Base-by-base conservation (phyloP, 2,329 filamentous ascomycete species). In the Seiridium unicorne region DNA sequence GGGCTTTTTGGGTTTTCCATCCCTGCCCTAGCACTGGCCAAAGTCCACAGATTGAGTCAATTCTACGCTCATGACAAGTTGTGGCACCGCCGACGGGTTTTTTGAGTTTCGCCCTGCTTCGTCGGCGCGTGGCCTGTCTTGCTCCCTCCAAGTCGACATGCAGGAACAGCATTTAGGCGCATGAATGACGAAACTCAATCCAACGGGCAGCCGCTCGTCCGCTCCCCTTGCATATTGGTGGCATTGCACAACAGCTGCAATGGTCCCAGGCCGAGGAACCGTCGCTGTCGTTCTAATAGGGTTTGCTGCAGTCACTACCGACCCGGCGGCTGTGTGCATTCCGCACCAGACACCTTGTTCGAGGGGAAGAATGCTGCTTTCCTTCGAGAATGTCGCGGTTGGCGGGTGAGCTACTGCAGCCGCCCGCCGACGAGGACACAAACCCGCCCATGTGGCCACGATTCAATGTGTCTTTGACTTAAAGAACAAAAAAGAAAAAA, bases 301-400 rank as follows among this genome's bases (percentile, higher is more conserved):
- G 54, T 57, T 57, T 35, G 35, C 54, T 57, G 54, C 54, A 57
- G 46, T 42, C 54, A 57, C 54, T 57, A 42, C 54, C 54, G 54
- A 57, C 54, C 54, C 54, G 54, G 4, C 31, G 54, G 54, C 11
- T 31, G 32, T 31, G 44, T 26, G 44, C 54, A 57, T 57, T 57
- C 40, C 53, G 32, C 36, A 55, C 13, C 18, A 32, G 31, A 9
- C 36, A 38, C 53, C 32, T 32, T 55, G 53, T 44, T 44, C 38
- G 53, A 48, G 40, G 18, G 8, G n/a, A 32, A 55, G 53, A 55
- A 55, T 44, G 53, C 38, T 55, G 40, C 38, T 44, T 35, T 44
- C 11, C 9, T 26, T n/a, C 35, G 38, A 32, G 38, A 42, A 55
- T 55, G 53, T 55, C 40, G 38, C 8, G n/a, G 26, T 48, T 48